Base-by-base conservation (phyloP, 2,329 filamentous ascomycete species). In the Botrytis elliptica region DNA sequence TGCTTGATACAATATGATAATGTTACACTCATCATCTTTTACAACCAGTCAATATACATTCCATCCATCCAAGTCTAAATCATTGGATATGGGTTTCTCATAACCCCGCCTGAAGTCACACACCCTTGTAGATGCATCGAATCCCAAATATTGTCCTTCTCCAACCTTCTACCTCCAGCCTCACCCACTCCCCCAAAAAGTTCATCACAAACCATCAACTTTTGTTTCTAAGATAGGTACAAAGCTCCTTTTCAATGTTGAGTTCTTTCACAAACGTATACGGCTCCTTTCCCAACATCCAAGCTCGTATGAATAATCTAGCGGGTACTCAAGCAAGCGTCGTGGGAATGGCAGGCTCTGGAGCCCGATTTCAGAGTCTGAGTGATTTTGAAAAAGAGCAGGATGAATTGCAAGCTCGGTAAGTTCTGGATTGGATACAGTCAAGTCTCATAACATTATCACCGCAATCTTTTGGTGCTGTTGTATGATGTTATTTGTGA, bases 371-470 rank as follows among this genome's bases (percentile, higher is more conserved):
- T 6, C 71, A 72, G 33, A 69, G 40, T 25, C 64, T 72, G 4
- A 40, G 49, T 4, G 71, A 72, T n/a, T 69, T 72, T 49, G 33
- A 55, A 2, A 60, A 25, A 20, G 71, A 72, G 49, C 71, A 72
- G 33, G 42, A 68, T 36, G 63, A 72, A 7, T 36, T 69, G 8
- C 52, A 72, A 62, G 55, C 63, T 10, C 63, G 69, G 64, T 72
- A 40, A 60, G 71, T 69, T 46, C 33, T 59, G 20, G 6, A 33
- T n/a, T 7, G 18, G n/a, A 57, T 44, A 9, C 10, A 16, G 4
- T 57, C 9, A 29, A 33, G 40, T 20, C 29, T 33, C 22, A n/a
- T 33, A 20, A 29, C 29, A 25, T 18, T 4, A 29, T 29, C 0
- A 22, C 29, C 18, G 38, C 20, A 38, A n/a, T 33, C 33, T 55